These are phyloP conservation scores for Diaporthe longicolla DNA, from an alignment of 2,329 filamentous ascomycete species.

Conservation along the genomic window DNA sequence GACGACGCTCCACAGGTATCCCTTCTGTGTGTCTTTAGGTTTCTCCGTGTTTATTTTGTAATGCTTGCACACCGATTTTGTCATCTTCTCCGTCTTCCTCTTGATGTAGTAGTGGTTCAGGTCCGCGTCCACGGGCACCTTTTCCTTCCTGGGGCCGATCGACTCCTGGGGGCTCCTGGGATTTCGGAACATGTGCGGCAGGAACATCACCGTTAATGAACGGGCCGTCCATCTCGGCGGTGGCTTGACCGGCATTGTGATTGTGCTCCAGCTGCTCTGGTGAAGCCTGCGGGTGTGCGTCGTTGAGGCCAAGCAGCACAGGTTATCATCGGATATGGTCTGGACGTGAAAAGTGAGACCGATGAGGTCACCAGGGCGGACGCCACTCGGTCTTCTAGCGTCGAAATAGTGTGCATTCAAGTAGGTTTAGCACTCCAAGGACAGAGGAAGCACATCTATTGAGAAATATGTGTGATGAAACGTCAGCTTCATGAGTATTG, in stretches of 20 bases:
- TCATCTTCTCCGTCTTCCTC: neutral
- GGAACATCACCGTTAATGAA: neutral
- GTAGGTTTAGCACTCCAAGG: neutral
- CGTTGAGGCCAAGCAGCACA: neutral
- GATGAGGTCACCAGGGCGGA: neutral
- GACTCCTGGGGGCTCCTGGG: neutral
- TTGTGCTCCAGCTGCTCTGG: too few relatives aligned
- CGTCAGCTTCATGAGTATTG: too few relatives aligned
- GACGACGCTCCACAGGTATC: neutral
- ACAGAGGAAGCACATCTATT: too few relatives aligned
- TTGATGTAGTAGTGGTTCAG: neutral
- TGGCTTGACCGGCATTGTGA: constrained; percentile 27
- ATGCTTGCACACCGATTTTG: rapidly evolving
- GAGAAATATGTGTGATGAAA: neutral
- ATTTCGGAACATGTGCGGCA: constrained; percentile 30
- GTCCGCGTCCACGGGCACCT: constrained; percentile 27
- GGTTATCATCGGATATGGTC: neutral
- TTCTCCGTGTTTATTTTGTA: neutral
- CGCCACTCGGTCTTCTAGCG: neutral
- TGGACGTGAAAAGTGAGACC: neutral
- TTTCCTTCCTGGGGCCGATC: neutral
- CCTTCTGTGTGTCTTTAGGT: neutral
- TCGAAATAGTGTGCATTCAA: too few relatives aligned
- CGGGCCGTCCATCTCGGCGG: constrained; percentile 48
- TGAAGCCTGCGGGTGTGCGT: neutral